Base-by-base conservation (phyloP, 805 yeast genomes). In the Isabelozyma pseudorhagii region DNA sequence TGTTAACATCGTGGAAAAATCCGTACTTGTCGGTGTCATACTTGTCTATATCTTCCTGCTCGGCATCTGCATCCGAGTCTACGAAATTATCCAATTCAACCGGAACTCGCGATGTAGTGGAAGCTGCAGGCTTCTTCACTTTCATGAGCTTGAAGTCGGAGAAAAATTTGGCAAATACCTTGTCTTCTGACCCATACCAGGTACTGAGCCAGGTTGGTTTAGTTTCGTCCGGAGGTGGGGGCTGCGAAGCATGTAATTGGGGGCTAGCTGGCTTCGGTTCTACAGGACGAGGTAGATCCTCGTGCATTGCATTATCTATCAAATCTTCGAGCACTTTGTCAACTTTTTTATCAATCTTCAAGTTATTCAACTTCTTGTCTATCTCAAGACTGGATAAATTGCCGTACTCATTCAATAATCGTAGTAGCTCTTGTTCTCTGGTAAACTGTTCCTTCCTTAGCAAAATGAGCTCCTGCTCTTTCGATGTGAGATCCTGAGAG, bases 21-120 rank as follows among this genome's bases (percentile, higher is more conserved):
- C 84, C 84, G 59, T 72, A 79, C 53, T 74, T 65, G 58, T 80
- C 84, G 10, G 80, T 68, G 36, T 70, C 10, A 67, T 55, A 1
- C 71, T 58, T 41, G 52, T 54, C 40, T 57, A 58, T 0, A 73
- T 65, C 25, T 58, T 64, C 43, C 62, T 62, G 38, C 53, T 57
- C 39, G 3, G 15, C 39, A 14, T 14, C 39, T 6, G 8, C 39
- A 36, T n/a, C 25, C 25, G 25, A 21, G 3, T 21, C 25, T 21
- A 5, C 25, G 1, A 66, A 56, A 36, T 58, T 61, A 21, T 74
- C 77, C 59, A 79, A 64, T 54, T 79, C 83, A 36, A 79, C 71
- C 0, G 81, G 81, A 1, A 61, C 70, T 46, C 51, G 25, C 25
- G 25, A 21, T 2, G 25, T 21, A 21, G 25, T 59, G 36, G 36